Evolutionary conservation across 148 eudicot genomes (phyloP), one percentile per base, ranked within the genome.

Genomic region (Salicornia ramosissima): DNA sequence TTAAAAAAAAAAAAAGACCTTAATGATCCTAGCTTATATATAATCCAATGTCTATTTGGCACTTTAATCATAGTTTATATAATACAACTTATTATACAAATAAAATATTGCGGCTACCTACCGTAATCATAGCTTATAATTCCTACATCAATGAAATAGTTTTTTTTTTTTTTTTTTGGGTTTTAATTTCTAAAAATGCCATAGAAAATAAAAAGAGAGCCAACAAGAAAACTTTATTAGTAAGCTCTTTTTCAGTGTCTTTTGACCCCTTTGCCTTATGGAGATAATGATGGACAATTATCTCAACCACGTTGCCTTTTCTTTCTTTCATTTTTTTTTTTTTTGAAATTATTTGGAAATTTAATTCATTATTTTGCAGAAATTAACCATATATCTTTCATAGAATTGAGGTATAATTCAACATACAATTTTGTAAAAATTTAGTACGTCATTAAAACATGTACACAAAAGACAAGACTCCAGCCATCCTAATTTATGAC

Each of bases 191-290:
- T 21, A 9, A 24, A 67, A 19, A 19, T 75, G 46, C 42, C 1
- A 49, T 47, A 24, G 58, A 16, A 36, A n/a, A 45, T 36, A 29
- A 55, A 43, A 57, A 59, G 40, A 43, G 75, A 43, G 70, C 49
- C 74, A 71, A 74, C 21, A 4, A 34, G 8, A 46, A 58, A 72
- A 74, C 72, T 71, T 77, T 72, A 72, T n/a, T n/a, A n/a, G 40
- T 65, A 39, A 42, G 47, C 22, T 65, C 70, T 71, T 79, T 65
- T 70, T 42, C 75, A 74, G 75, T 74, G 34, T 74, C 82, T 79
- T 79, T 79, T 79, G 78, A 74, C 82, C 60, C 75, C 45, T 75
- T 79, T 79, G 78, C 70, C 64, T 74, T 39, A 13, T 67, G 80
- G 49, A 72, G 22, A 30, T 62, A 77, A 77, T 77, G 64, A 77